Conservation (phyloP, 192 early-diverging fungal species). For the Podila minutissima region DNA sequence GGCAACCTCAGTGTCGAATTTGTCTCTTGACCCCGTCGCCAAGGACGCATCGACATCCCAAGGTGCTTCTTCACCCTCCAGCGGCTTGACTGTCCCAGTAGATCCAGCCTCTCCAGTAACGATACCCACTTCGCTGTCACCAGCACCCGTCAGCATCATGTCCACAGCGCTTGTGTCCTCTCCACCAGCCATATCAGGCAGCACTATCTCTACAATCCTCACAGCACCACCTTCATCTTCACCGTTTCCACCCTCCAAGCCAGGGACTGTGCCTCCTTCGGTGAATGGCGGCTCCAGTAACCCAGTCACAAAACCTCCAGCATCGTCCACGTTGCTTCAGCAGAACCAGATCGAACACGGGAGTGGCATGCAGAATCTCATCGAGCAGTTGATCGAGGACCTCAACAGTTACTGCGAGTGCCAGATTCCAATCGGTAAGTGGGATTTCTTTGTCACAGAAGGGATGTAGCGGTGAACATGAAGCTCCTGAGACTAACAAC, state of each 20-base stretch:
- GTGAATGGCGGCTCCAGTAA: neutral
- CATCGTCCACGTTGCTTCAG: neutral
- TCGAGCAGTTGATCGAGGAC: conserved; percentile 88
- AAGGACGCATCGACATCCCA: neutral
- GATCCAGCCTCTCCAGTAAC: neutral
- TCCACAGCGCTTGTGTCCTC: conserved; percentile 18
- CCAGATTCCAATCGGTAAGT: conserved; percentile 84
- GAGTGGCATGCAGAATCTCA: conserved; percentile 73
- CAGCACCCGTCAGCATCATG: conserved; percentile 1
- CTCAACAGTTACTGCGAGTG: conserved; percentile 89
- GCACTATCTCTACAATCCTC: conserved; percentile 16
- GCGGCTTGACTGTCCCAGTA: neutral
- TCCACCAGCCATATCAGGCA: conserved; percentile 18
- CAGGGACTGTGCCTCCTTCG: neutral
- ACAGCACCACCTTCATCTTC: conserved; percentile 31
- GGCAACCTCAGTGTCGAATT: neutral
- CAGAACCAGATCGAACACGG: conserved; percentile 17
- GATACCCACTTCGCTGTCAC: neutral
- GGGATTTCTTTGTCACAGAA: neutral
- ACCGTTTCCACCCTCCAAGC: conserved; percentile 11
- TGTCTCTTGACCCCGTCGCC: neutral
- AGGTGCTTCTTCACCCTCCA: neutral
- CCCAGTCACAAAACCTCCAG: neutral
- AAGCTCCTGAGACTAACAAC: no score
- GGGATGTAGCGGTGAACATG: no score